Conservation (phyloP, 2,329 filamentous ascomycete species). For the Paecilomyces niveus region DNA sequence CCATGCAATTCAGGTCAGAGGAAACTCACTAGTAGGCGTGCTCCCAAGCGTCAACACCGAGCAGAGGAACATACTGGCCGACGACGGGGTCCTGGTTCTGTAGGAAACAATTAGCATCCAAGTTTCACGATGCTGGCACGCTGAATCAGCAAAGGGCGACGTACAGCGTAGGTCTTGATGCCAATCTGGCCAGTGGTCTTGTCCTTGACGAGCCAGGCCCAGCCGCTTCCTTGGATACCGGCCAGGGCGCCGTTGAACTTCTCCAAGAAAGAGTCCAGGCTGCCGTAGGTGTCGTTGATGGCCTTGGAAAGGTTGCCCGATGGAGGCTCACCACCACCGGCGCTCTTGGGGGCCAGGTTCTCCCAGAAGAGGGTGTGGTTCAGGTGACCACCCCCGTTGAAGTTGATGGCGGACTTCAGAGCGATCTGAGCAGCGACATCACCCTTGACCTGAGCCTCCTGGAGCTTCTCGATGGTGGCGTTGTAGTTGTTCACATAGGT, state of each 20-base stretch:
- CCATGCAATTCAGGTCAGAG: background rate
- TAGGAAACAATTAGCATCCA: conserved; percentile 1
- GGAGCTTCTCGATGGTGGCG: conserved; percentile 64
- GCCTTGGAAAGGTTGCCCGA: conserved; percentile 49
- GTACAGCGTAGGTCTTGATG: conserved; percentile 58
- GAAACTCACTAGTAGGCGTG: conserved; percentile 74
- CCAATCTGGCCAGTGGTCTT: conserved; percentile 50
- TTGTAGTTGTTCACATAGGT: conserved; percentile 91
- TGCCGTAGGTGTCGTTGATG: conserved; percentile 55
- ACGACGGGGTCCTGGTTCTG: conserved; percentile 83
- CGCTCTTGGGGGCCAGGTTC: conserved; percentile 56
- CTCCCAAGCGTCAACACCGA: conserved; percentile 94
- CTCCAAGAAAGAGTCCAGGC: conserved; percentile 52
- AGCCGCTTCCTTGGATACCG: conserved; percentile 59
- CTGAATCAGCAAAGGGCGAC: conserved; percentile 11
- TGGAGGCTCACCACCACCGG: conserved; percentile 57
- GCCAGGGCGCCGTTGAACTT: conserved; percentile 59
- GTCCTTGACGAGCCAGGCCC: conserved; percentile 58
- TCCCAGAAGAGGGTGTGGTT: conserved; percentile 63
- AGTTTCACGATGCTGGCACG: background rate
- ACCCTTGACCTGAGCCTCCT: conserved; percentile 47
- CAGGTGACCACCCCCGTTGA: conserved; percentile 57
- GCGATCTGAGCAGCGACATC: conserved; percentile 53
- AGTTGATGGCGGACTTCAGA: conserved; percentile 56
- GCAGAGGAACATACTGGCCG: conserved; percentile 70